Base-by-base conservation (phyloP, 2,329 filamentous ascomycete genomes). In the Penicillium sclerotiorum region DNA sequence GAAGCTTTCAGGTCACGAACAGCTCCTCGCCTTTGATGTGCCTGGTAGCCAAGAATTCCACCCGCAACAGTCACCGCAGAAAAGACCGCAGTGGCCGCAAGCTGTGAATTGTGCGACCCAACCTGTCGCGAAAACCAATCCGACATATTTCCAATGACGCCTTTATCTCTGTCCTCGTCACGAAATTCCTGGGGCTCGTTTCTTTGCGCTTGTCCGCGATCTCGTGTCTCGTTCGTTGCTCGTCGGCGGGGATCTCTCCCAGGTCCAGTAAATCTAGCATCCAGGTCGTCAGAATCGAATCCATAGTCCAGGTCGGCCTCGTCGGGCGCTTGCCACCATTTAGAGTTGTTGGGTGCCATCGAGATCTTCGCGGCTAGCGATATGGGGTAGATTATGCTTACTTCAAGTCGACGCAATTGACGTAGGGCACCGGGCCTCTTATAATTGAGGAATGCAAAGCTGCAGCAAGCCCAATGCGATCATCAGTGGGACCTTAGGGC, bases 1-100 rank as follows among this genome's bases (percentile, higher is more conserved):
- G 82, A 84, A 36, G 77, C 78, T 60, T 86, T 86, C 49, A 87
- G 62, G 41, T 82, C 74, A 47, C 79, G 72, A 18, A 85, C 76
- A 41, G 77, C 78, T 57, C 80, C 79, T 62, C 76, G 77, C 50
- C 80, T 74, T 56, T 74, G 76, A 28, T 80, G 74, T 46, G 80
- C 75, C 62, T 85, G 82, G 45, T 80, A 76, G 3, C 81, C 80
- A 39, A 85, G 70, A 39, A 85, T 82, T 1, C 80, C 75, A 57
- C 76, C 74, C 18, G 73, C 73, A 35, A 74, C 73, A 49, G 73
- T 71, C 40, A 68, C 72, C 32, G 72, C 72, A 7, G 73, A 75
- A 18, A 76, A 52, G n/a, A 73, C 67, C 21, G 73, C 72, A 4
- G 72, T 72, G 23, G 71, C 69, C 37, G 67, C 69, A 52, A 77